Evolutionary conservation across 495 filamentous ascomycete species (phyloP).

Genomic region (Aspergillus biplanus): DNA sequence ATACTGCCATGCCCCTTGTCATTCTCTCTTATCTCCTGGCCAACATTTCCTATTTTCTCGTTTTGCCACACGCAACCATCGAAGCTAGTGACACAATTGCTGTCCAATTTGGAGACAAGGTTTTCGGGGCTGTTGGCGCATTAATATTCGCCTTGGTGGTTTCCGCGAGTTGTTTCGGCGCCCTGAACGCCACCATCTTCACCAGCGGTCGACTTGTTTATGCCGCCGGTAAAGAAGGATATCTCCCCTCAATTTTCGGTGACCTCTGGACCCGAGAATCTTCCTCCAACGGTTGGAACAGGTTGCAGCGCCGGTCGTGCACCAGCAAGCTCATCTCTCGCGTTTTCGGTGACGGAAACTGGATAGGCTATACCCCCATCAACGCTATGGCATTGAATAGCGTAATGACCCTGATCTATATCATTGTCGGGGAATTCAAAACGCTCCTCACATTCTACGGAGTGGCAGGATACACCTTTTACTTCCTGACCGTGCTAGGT

Average conservation of each 20-base stretch:
- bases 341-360: constrained; percentile 62
- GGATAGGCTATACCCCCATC: constrained; percentile 80
- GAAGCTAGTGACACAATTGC: constrained; percentile 89
- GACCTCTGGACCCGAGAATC: constrained; percentile 72
- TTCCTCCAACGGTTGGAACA: constrained; percentile 36
- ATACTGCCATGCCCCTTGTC: constrained; percentile 95
- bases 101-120: constrained; percentile 87
- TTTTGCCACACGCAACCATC: constrained; percentile 80
- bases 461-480: constrained; percentile 94
- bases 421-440: constrained; percentile 84
- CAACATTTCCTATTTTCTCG: constrained; percentile 92
- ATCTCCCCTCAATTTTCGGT: constrained; percentile 82
- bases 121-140: constrained; percentile 83
- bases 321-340: constrained; percentile 56
- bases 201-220: constrained; percentile 92
- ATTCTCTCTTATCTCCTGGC: constrained; percentile 88
- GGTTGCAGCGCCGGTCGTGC: constrained; percentile 62
- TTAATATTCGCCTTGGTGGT: constrained; percentile 89
- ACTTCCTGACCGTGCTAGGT: constrained; percentile 93
- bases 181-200: constrained; percentile 93
- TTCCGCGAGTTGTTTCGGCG: constrained; percentile 84
- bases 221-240: constrained; percentile 92
- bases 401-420: constrained; percentile 70
- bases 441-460: constrained; percentile 96
- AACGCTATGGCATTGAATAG: constrained; percentile 85